A percentile compares a stretch with the other conserved stretches of the same genome.
phyloP scores from a whole-genome alignment of 2,329 filamentous ascomycete species.

The Bipolaris victoriae region DNA sequence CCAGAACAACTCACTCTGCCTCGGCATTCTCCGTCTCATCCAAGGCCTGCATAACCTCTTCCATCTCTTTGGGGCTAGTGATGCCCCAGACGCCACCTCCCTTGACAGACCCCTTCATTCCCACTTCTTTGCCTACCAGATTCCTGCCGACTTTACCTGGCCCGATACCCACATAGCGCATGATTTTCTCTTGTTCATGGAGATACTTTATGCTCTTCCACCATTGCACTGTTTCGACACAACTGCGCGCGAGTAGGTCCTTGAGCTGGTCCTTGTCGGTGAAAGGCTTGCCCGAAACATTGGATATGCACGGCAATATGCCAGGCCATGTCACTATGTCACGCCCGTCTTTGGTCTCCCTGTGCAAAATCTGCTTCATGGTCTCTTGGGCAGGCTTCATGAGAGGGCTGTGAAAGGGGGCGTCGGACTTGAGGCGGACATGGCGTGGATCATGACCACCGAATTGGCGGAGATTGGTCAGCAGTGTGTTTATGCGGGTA shows the following conservation, averaged over 20 bases:
- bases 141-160: conserved; percentile 94
- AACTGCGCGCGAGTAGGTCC: conserved; percentile 78
- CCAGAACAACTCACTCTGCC: conserved; percentile 1
- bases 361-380: conserved; percentile 71
- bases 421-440: conserved; percentile 84
- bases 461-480: conserved; percentile 87
- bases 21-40: conserved; percentile 53
- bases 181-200: conserved; percentile 80
- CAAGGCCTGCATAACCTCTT: conserved; percentile 54
- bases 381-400: conserved; percentile 83
- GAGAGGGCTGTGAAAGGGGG: conserved; percentile 88
- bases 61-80: conserved; percentile 70
- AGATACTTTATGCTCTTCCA: conserved; percentile 92
- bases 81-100: conserved; percentile 94
- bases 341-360: conserved; percentile 61
- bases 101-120: conserved; percentile 81
- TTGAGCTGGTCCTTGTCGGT: conserved; percentile 74
- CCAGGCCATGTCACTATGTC: conserved; percentile 79
- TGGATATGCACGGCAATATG: conserved; percentile 78
- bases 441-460: conserved; percentile 89
- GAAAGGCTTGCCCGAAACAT: conserved; percentile 83
- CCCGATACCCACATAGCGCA: conserved; percentile 88
- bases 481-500: conserved; percentile 77
- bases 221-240: conserved; percentile 92
- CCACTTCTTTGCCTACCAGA: conserved; percentile 92